Conservation (phyloP, 176 grass and related monocot species). For the Neostapfia colusana region DNA sequence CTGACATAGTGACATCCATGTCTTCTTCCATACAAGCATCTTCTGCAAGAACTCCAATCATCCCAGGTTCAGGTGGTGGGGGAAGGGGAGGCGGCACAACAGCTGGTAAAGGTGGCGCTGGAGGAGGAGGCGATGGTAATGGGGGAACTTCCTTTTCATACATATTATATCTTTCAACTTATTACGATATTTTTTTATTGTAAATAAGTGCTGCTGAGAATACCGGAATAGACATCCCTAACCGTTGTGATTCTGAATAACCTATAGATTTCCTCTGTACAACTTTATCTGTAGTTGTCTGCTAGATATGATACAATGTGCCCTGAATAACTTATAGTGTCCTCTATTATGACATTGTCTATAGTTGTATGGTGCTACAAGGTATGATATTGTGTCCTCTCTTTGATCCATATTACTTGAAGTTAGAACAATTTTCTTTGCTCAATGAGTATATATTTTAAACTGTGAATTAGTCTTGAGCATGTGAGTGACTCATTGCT, state of each 20-base stretch:
- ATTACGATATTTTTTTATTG: background rate
- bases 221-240: background rate
- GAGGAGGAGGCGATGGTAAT: constrained; percentile 44
- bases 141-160: constrained; percentile 31
- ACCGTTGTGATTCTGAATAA: background rate
- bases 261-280: background rate
- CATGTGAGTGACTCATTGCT: too few relatives aligned
- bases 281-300: background rate
- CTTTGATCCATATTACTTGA: background rate
- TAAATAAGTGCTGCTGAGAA: background rate
- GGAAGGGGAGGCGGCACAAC: constrained; percentile 59
- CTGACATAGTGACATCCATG: constrained; percentile 99
- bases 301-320: background rate
- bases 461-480: background rate
- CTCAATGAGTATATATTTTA: background rate
- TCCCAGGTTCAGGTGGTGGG: constrained; percentile 46
- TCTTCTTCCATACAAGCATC: constrained; percentile 91
- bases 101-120: constrained; percentile 61
- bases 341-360: background rate
- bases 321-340: background rate
- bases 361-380: background rate
- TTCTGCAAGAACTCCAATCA: constrained; percentile 47
- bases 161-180: background rate
- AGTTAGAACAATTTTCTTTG: background rate
- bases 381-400: too few relatives aligned